Evolutionary conservation across 2,329 filamentous ascomycete genomes (phyloP).

Genomic region (Diplodia sapinea): DNA sequence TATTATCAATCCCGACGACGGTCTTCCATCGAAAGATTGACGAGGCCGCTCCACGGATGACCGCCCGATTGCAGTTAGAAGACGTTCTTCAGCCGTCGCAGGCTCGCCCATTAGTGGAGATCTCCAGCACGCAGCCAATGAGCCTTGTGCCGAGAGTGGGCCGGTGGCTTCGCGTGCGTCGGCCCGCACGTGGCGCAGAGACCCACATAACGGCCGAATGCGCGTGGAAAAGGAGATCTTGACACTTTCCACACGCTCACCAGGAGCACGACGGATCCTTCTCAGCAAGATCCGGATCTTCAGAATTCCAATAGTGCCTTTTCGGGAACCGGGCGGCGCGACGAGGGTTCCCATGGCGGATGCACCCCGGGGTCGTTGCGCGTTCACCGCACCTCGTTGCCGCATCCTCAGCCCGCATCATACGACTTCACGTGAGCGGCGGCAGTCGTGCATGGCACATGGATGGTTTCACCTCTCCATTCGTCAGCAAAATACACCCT

Average conservation of each 20-base stretch:
- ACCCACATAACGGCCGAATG: conserved; percentile 19
- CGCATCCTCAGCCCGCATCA: conserved; percentile 1
- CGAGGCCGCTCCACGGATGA: conserved; percentile 12
- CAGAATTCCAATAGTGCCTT: not conserved
- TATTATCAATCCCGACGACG: conserved; percentile 20
- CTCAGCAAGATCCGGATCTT: conserved; percentile 1
- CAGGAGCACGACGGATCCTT: not conserved
- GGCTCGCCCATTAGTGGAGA: conserved; percentile 1
- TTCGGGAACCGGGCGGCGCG: not conserved
- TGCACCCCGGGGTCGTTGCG: conserved; percentile 18
- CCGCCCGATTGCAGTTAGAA: conserved; percentile 14
- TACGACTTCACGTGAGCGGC: conserved; percentile 22
- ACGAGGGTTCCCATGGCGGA: conserved; percentile 1
- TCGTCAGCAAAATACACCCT: not conserved
- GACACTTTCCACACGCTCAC: not conserved
- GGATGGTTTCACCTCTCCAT: not conserved
- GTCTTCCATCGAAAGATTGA: conserved; percentile 19
- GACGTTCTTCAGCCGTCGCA: conserved; percentile 15
- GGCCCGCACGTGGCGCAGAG: conserved; percentile 27
- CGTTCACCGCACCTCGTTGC: conserved; percentile 20
- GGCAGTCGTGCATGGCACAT: conserved; percentile 1
- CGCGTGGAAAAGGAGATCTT: conserved; percentile 28
- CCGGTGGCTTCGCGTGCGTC: conserved; percentile 17
- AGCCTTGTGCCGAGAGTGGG: conserved; percentile 18
- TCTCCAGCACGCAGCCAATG: conserved; percentile 4